Conservation (phyloP, 345 rosid species). For the Eucalyptus decipiens region DNA sequence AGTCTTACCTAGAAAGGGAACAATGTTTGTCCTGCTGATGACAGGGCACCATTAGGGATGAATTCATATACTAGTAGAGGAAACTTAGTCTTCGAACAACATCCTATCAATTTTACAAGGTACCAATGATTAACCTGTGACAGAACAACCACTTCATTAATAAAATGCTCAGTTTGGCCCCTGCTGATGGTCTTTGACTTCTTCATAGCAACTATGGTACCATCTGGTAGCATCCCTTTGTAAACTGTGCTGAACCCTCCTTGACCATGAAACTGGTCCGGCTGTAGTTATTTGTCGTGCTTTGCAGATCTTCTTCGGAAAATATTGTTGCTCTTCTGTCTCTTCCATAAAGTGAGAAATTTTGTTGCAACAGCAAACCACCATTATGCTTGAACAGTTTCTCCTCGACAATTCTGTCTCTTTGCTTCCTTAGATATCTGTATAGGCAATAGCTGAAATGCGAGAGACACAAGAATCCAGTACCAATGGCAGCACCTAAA, state of each 20-base stretch:
- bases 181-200: constrained; percentile 17
- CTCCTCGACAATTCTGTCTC: too few species aligned
- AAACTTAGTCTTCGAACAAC: constrained; percentile 29
- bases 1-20: constrained; percentile 14
- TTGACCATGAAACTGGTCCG: constrained; percentile 15
- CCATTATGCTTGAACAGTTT: too few species aligned
- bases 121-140: constrained; percentile 32
- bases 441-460: too few species aligned
- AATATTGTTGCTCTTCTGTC: too few species aligned
- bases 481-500: too few species aligned
- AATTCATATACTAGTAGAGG: constrained; percentile 32
- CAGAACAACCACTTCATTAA: constrained; percentile 29
- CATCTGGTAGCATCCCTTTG: constrained; percentile 21
- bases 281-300: constrained; percentile 16
- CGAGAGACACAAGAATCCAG: too few species aligned
- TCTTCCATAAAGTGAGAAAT: too few species aligned
- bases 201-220: constrained; percentile 21
- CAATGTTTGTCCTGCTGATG: background rate
- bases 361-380: too few species aligned
- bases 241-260: constrained; percentile 29
- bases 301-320: background rate
- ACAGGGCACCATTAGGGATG: constrained; percentile 21
- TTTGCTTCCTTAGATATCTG: too few species aligned
- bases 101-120: constrained; percentile 31
- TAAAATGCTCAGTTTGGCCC: constrained; percentile 27